A percentile compares a stretch with the other conserved stretches of the same genome.
phyloP scores from a whole-genome alignment of 1,139 yeast species.

The Zygoascus meyerae region DNA sequence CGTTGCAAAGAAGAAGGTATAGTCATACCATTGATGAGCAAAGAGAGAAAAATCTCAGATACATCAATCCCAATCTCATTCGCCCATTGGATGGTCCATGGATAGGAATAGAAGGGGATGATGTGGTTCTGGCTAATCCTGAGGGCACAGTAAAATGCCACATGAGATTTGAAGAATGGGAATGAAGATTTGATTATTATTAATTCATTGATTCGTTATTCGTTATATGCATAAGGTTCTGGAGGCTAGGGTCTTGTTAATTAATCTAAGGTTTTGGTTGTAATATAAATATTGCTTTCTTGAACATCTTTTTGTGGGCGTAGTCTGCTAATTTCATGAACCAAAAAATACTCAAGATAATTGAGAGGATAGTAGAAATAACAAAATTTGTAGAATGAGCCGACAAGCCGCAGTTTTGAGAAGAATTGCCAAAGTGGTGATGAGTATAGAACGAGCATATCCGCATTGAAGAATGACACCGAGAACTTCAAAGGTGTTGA shows the following conservation, averaged over 20 bases:
- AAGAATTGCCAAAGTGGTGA: slow-evolving; percentile 27
- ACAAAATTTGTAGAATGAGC: too few species aligned
- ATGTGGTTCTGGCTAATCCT: slow-evolving; percentile 52
- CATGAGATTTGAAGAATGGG: slow-evolving; percentile 48
- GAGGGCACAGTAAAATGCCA: slow-evolving; percentile 52
- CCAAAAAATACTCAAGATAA: too few species aligned
- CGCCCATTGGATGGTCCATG: slow-evolving; percentile 76
- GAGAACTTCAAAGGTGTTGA: slow-evolving; percentile 63
- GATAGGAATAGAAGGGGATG: slow-evolving; percentile 61
- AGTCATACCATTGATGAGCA: slow-evolving; percentile 57
- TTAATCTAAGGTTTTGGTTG: too few species aligned
- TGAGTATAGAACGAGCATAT: slow-evolving; percentile 34
- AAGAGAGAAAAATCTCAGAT: slow-evolving; percentile 60
- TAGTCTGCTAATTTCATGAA: too few species aligned
- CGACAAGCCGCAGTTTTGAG: slow-evolving; percentile 20
- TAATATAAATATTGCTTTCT: too few species aligned
- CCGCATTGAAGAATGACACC: slow-evolving; percentile 47
- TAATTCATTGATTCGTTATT: neutral
- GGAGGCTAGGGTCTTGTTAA: too few species aligned
- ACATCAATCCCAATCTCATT: slow-evolving; percentile 69
- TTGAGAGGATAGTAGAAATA: too few species aligned
- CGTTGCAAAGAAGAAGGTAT: slow-evolving; percentile 23
- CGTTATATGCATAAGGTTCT: neutral
- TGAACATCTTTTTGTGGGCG: too few species aligned
- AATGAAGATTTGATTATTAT: slow-evolving; percentile 20